Evolutionary conservation across 257 asterid species (phyloP).

Genomic region (Gentiana straminea): DNA sequence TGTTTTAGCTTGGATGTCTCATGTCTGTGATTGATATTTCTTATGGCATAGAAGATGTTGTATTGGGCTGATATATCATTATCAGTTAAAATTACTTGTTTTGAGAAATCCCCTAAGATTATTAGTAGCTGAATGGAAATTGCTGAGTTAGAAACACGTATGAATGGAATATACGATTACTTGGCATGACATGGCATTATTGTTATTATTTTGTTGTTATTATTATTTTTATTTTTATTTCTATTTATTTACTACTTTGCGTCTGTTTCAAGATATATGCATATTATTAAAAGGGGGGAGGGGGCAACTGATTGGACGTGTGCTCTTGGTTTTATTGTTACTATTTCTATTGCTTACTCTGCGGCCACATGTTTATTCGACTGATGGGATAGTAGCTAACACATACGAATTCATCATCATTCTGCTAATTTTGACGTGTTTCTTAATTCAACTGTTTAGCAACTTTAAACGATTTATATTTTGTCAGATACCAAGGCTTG

Average conservation of each 20-base stretch:
- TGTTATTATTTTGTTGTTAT: neutral
- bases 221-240: too few species aligned
- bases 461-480: neutral
- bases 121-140: neutral
- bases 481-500: conserved; percentile 93
- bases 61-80: neutral
- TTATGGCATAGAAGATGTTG: neutral
- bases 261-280: too few species aligned
- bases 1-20: neutral
- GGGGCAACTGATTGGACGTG: neutral
- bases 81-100: neutral
- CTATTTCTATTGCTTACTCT: too few species aligned
- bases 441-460: neutral
- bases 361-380: too few species aligned
- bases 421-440: neutral
- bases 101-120: neutral
- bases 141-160: neutral
- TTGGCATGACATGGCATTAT: neutral
- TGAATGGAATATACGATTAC: neutral
- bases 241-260: too few species aligned
- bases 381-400: too few species aligned
- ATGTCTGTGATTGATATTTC: neutral
- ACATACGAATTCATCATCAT: neutral
- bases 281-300: too few species aligned
- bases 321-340: too few species aligned